These are phyloP conservation scores for Bryum argenteum DNA, from an alignment of 225 moss, liverwort and hornwort genomes.

Conservation along the genomic window DNA sequence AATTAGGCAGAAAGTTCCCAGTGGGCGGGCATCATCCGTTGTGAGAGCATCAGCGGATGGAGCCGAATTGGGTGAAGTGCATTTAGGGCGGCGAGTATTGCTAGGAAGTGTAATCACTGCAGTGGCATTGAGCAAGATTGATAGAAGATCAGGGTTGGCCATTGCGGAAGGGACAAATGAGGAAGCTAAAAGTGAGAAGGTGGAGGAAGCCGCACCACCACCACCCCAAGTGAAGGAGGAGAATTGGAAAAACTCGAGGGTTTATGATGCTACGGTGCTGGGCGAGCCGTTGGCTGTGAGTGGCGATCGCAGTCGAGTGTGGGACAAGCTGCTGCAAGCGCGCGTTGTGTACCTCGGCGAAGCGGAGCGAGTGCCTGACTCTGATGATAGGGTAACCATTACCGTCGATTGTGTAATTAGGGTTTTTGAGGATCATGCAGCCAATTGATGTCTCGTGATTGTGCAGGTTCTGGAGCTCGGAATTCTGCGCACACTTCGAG, in stretches of 20 bases:
- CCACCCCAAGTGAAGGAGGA: conserved; percentile 26
- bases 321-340: conserved; percentile 83
- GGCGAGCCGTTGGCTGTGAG: conserved; percentile 80
- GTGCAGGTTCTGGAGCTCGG: conserved; percentile 88
- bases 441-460: background rate
- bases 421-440: background rate
- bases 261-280: conserved; percentile 81
- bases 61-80: conserved; percentile 26
- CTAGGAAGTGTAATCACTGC: conserved; percentile 61
- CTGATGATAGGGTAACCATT: conserved; percentile 72
- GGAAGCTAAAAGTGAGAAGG: conserved; percentile 24
- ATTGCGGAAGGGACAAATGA: conserved; percentile 22
- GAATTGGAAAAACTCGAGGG: conserved; percentile 55
- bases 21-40: background rate
- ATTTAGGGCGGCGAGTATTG: conserved; percentile 67
- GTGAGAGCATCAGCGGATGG: background rate
- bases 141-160: conserved; percentile 35
- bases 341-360: conserved; percentile 91
- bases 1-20: background rate
- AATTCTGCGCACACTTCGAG: conserved; percentile 70
- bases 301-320: conserved; percentile 66
- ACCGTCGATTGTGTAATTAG: background rate
- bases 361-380: conserved; percentile 76
- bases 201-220: background rate
- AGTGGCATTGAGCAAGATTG: conserved; percentile 42